Conservation (phyloP, 768 basidiomycete species). For the Leccinellum albellum region DNA sequence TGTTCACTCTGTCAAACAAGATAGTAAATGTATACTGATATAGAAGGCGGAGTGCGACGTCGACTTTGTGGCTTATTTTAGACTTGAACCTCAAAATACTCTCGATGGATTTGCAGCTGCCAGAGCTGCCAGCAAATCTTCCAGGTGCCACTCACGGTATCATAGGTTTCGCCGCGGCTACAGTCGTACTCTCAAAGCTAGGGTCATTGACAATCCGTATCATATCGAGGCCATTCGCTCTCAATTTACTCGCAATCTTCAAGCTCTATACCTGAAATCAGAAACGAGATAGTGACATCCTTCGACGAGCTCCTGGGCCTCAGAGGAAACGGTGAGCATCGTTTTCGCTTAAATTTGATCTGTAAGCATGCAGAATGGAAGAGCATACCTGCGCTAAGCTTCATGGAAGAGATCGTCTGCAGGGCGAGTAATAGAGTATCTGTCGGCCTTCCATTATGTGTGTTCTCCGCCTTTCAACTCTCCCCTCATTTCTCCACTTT, state of each 20-base stretch:
- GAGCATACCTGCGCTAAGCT: not conserved
- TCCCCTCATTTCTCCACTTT: not conserved
- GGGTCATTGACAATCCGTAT: conserved; percentile 12
- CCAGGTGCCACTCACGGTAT: not conserved
- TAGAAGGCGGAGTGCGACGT: too few species aligned
- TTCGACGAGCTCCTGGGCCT: conserved; percentile 17
- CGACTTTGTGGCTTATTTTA: not conserved
- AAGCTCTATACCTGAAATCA: conserved; percentile 36
- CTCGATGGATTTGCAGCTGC: not conserved
- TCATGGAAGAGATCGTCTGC: conserved; percentile 34
- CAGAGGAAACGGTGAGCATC: not conserved
- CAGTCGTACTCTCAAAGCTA: not conserved
- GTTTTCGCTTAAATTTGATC: not conserved
- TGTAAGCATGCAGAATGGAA: not conserved
- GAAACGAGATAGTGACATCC: conserved; percentile 40
- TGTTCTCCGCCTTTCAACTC: not conserved
- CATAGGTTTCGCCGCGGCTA: not conserved
- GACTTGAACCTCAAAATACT: not conserved
- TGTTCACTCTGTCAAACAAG: too few species aligned
- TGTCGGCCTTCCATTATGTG: conserved; percentile 46
- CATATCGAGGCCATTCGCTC: conserved; percentile 28
- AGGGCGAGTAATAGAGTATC: conserved; percentile 45
- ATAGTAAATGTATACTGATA: too few species aligned
- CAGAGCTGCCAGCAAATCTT: not conserved
- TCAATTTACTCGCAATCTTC: conserved; percentile 38